Conservation (phyloP, 2,329 filamentous ascomycete species). For the Xylariaceae sp. region DNA sequence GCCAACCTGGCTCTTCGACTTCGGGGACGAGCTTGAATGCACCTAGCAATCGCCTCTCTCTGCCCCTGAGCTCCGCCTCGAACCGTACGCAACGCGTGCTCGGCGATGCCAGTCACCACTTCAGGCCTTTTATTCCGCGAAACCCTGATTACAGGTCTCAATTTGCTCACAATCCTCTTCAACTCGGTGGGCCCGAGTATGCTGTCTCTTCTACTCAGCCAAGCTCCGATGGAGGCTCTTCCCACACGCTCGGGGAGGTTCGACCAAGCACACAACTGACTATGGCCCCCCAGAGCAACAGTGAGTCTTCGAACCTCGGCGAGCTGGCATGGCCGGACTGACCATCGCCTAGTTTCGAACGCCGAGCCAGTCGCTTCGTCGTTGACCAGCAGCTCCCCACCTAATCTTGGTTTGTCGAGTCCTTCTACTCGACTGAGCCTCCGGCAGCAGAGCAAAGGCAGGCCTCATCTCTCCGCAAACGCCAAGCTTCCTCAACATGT, state of each 20-base stretch:
- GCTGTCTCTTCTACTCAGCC: conserved; percentile 10
- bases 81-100: conserved; percentile 16
- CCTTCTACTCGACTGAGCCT: conserved; percentile 20
- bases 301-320: too few relatives aligned
- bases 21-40: conserved; percentile 1
- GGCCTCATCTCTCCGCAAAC: conserved; percentile 5
- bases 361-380: conserved; percentile 11
- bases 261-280: conserved; percentile 11
- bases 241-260: conserved; percentile 11
- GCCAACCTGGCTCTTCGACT: conserved; percentile 8
- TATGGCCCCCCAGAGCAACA: conserved; percentile 13
- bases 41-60: conserved; percentile 13
- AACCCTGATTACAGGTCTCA: conserved; percentile 11
- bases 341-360: conserved; percentile 11
- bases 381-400: conserved; percentile 18
- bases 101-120: conserved; percentile 26
- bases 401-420: conserved; percentile 17
- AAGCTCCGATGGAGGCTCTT: conserved; percentile 7
- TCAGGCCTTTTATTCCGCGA: conserved; percentile 13
- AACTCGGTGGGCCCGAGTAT: conserved; percentile 5
- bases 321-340: too few relatives aligned
- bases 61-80: conserved; percentile 9
- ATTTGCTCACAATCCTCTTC: conserved; percentile 9
- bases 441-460: conserved; percentile 8
- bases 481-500: conserved; percentile 15